Evolutionary conservation across 2,329 filamentous ascomycete species (phyloP).

Genomic region (Fusarium piperis): DNA sequence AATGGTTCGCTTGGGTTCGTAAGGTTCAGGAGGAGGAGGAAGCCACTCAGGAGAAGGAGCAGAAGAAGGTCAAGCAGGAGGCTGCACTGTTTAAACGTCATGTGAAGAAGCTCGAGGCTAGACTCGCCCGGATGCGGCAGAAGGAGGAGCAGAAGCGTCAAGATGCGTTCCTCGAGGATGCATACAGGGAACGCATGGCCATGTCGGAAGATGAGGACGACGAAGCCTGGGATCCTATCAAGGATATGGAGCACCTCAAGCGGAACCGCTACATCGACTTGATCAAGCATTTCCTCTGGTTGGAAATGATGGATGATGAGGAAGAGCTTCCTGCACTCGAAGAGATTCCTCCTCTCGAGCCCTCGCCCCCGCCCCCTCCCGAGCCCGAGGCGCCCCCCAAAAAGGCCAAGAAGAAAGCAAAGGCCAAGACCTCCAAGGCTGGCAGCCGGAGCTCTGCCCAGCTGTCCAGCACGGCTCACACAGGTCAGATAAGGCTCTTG

Average conservation of each 20-base stretch:
- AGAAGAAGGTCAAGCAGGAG: conserved; percentile 43
- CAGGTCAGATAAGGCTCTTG: conserved; percentile 31
- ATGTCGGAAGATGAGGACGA: conserved; percentile 33
- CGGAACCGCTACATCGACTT: conserved; percentile 41
- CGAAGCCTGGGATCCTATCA: conserved; percentile 42
- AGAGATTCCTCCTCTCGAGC: neutral
- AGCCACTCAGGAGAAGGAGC: conserved; percentile 38
- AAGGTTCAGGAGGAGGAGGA: conserved; percentile 39
- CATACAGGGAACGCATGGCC: conserved; percentile 35
- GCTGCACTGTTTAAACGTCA: conserved; percentile 42
- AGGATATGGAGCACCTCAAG: conserved; percentile 37
- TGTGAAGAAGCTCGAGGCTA: conserved; percentile 36
- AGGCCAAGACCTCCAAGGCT: conserved; percentile 8
- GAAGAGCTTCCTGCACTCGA: neutral
- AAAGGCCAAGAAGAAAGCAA: conserved; percentile 33
- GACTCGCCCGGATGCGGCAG: conserved; percentile 26
- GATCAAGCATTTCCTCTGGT: conserved; percentile 45
- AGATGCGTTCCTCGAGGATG: conserved; percentile 43
- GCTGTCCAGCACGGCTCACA: neutral
- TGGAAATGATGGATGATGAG: conserved; percentile 14
- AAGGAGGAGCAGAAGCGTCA: conserved; percentile 41
- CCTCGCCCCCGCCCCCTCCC: neutral
- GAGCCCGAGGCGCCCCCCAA: conserved; percentile 3
- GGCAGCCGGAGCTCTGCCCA: neutral
- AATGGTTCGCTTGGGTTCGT: conserved; percentile 40